phyloP scores from a whole-genome alignment of 2,329 filamentous ascomycete genomes.

The Biscogniauxia marginata region DNA sequence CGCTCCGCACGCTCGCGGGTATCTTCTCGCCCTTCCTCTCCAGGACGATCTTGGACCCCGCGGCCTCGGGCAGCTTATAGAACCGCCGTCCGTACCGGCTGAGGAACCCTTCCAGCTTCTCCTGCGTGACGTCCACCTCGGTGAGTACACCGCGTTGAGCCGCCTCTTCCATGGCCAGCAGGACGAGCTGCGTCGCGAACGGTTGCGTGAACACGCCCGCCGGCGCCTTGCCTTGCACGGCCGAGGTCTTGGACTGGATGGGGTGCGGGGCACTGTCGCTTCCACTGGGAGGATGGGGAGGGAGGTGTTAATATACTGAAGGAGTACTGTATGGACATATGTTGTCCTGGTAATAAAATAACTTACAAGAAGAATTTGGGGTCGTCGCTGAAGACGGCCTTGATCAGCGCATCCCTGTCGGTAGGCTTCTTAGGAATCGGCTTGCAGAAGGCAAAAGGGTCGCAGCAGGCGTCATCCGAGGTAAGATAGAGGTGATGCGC shows the following conservation, averaged over 20 bases:
- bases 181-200: constrained; percentile 51
- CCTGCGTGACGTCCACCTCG: constrained; percentile 52
- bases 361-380: constrained; percentile 54
- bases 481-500: constrained; percentile 83
- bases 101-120: constrained; percentile 54
- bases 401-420: constrained; percentile 56
- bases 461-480: constrained; percentile 67
- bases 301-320: not conserved
- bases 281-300: constrained; percentile 32
- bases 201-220: constrained; percentile 79
- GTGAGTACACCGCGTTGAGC: constrained; percentile 52
- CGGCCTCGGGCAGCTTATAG: constrained; percentile 50
- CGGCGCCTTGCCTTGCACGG: constrained; percentile 44
- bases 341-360: not conserved
- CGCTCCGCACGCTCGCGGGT: constrained; percentile 37
- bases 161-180: constrained; percentile 62
- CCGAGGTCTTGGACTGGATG: constrained; percentile 53
- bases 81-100: constrained; percentile 53
- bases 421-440: constrained; percentile 71
- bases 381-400: constrained; percentile 44
- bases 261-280: constrained; percentile 67
- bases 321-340: not conserved
- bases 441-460: constrained; percentile 69
- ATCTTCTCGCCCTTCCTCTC: constrained; percentile 50
- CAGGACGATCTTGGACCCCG: constrained; percentile 56